A percentile compares a stretch with the other conserved stretches of the same genome.
These are phyloP conservation scores for Diutina ranongensis DNA, from an alignment of 1,139 yeast genomes.

Conservation along the genomic window DNA sequence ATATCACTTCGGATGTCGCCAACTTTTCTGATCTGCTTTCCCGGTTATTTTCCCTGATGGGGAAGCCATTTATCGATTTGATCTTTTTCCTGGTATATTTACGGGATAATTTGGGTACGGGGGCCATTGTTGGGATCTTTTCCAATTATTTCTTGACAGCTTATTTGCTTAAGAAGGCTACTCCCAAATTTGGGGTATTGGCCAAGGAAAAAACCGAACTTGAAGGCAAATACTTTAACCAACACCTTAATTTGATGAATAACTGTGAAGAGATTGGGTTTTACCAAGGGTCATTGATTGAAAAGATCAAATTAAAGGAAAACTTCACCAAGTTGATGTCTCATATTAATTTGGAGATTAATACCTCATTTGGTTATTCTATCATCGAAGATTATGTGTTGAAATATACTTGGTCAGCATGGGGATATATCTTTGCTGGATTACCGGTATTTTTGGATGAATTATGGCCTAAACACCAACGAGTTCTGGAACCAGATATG, in stretches of 20 bases:
- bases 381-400: constrained; percentile 77
- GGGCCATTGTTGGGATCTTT: constrained; percentile 75
- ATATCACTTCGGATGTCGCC: constrained; percentile 75
- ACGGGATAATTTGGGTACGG: constrained; percentile 74
- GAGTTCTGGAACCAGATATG: neutral
- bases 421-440: constrained; percentile 85
- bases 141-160: constrained; percentile 77
- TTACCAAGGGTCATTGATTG: constrained; percentile 82
- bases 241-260: constrained; percentile 73
- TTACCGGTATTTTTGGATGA: constrained; percentile 60
- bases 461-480: constrained; percentile 15
- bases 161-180: constrained; percentile 52
- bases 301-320: constrained; percentile 51
- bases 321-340: constrained; percentile 44
- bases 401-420: constrained; percentile 90
- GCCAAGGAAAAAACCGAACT: constrained; percentile 64
- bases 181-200: constrained; percentile 81
- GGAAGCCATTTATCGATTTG: constrained; percentile 84
- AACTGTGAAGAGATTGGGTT: constrained; percentile 93
- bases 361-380: constrained; percentile 45
- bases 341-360: constrained; percentile 38
- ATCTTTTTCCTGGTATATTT: constrained; percentile 80
- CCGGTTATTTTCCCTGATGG: constrained; percentile 76
- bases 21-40: constrained; percentile 78
- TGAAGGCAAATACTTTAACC: constrained; percentile 84